These are phyloP conservation scores for Nakazawaea wyomingensis DNA, from an alignment of 805 yeast genomes.

Conservation along the genomic window DNA sequence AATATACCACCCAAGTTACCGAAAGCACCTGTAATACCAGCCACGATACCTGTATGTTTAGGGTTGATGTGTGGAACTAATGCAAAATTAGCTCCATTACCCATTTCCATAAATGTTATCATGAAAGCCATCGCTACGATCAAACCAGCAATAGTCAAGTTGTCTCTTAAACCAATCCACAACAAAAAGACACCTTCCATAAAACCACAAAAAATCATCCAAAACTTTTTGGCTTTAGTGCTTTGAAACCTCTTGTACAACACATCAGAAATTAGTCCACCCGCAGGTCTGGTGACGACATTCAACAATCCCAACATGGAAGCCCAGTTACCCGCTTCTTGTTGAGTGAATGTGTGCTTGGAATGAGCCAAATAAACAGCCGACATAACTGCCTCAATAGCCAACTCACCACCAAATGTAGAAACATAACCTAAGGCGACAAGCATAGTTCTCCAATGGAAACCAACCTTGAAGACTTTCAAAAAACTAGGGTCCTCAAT, in stretches of 20 bases:
- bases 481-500: slow-evolving; percentile 21
- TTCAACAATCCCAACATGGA: slow-evolving; percentile 28
- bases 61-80: slow-evolving; percentile 30
- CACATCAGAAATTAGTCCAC: slow-evolving; percentile 25
- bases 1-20: slow-evolving; percentile 33
- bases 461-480: slow-evolving; percentile 16
- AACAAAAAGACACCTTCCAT: slow-evolving; percentile 29
- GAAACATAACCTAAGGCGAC: slow-evolving; percentile 22
- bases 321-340: slow-evolving; percentile 26
- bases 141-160: slow-evolving; percentile 23
- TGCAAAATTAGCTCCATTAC: slow-evolving; percentile 32
- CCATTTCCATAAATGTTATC: slow-evolving; percentile 32
- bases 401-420: slow-evolving; percentile 27
- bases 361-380: slow-evolving; percentile 19
- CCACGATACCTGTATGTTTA: slow-evolving; percentile 30
- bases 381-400: slow-evolving; percentile 23
- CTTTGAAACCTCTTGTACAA: slow-evolving; percentile 24
- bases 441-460: slow-evolving; percentile 25
- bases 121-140: slow-evolving; percentile 26
- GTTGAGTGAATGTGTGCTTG: slow-evolving; percentile 17
- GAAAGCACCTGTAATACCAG: slow-evolving; percentile 31
- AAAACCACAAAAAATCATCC: slow-evolving; percentile 26
- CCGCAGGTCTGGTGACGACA: slow-evolving; percentile 25
- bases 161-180: slow-evolving; percentile 29
- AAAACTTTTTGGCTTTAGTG: slow-evolving; percentile 27